Base-by-base conservation (phyloP, 495 filamentous ascomycete species). In the Talaromyces trachyspermus region DNA sequence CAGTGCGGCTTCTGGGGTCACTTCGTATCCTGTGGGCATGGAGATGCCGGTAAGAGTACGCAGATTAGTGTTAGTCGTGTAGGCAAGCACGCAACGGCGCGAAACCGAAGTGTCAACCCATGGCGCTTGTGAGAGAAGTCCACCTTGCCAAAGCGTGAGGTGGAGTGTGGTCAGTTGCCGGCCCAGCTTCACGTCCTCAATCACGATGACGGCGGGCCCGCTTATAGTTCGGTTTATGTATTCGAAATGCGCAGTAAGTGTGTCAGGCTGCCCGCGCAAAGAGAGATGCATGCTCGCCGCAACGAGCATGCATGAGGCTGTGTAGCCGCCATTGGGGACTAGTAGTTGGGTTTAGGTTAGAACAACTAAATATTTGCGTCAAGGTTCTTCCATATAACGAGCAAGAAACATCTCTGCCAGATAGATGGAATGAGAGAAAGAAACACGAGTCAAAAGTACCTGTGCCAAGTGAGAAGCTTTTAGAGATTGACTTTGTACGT, bases 121-220 rank as follows among this genome's bases (percentile, higher is more conserved):
- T 50, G 49, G 56, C 55, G 49, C 39, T 46, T 37, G 46, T 2
- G 58, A 26, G 7, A 60, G 47, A 0, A 66, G 59, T 5, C 51
- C 56, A 14, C 18, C 18, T 19, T 49, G 47, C 3, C 11, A 15
- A 11, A 49, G 47, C 41, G 26, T 7, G 4, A 49, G n/a, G 33
- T 49, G 47, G 33, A 49, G 22, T 8, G 39, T 47, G 5, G 41
- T 20, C 3, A 29, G 22, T 15, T 24, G 15, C 4, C 42, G 15
- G n/a, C 47, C 41, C 10, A 47, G 35, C 26, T 47, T 49, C 9
- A 47, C 1, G 20, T 49, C 47, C 22, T 47, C 18, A 11, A 49
- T 47, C 14, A 48, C 20, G 39, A 49, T 18, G 17, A 49, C 14
- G 22, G 41, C 47, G 24, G 41, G 17, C n/a, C 41, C 27, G 27